Evolutionary conservation across 2,329 filamentous ascomycete species (phyloP), one percentile per base, ranked within the genome.

Genomic region (Dactylellina cionopaga): DNA sequence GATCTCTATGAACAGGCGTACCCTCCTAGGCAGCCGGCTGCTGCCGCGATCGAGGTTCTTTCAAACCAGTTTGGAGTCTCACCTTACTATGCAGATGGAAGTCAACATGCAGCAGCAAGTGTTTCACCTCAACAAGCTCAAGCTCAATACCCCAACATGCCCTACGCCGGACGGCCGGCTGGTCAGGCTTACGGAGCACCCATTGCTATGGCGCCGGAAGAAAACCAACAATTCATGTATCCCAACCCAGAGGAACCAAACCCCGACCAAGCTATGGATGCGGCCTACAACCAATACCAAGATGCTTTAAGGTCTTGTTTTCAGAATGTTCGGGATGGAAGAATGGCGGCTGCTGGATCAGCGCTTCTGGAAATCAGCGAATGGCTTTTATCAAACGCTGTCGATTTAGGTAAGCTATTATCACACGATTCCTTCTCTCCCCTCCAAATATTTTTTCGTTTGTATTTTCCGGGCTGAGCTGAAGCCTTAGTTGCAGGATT

Each of bases 231-330:
- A 37, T 73, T 66, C 37, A 73, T 68, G 47, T 66, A 74, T 15
- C 63, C 44, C n/a, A 65, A 74, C 19, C 63, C 54, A 37, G 56
- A 64, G 24, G 62, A 74, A 59, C 55, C 35, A n/a, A 69, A 52
- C 31, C 55, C 56, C 10, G 63, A 69, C 35, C 68, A 73, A 60
- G 68, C 68, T 31, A 68, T 77, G 64, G 76, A 77, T 62, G 76
- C 77, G 29, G 76, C 76, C 39, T 77, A 77, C 39, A 76, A 74
- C 31, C 83, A 84, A 55, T 90, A 89, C 76, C 87, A 89, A 76
- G 82, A 83, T 37, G 85, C 86, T n/a, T 78, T 90, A 37, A 85
- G 85, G 63, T 83, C 83, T 60, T 89, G 92, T 9, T 95, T 94
- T 77, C 87, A 90, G 74, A 86, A 89, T 75, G 89, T 92, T 59